These are phyloP conservation scores for Elymus sibiricus DNA, from an alignment of 176 grass and related monocot species.

Conservation along the genomic window DNA sequence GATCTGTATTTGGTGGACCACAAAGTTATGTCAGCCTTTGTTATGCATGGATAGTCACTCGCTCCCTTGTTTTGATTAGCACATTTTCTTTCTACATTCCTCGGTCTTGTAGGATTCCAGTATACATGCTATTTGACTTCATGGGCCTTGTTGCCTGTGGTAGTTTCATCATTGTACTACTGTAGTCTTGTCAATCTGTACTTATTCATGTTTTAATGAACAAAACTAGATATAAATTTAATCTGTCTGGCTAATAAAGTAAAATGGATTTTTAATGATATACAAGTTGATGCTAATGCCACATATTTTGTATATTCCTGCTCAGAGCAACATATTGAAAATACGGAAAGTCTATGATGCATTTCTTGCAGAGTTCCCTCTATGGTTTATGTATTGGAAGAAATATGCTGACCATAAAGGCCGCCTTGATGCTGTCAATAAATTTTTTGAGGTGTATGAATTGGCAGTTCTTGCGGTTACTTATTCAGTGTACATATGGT, in stretches of 20 bases:
- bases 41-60: background rate
- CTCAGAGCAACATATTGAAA: constrained; percentile 76
- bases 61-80: background rate
- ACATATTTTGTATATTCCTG: background rate
- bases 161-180: background rate
- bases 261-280: background rate
- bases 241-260: background rate
- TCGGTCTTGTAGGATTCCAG: background rate
- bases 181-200: background rate
- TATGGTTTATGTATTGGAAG: constrained; percentile 98
- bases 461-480: constrained; percentile 90
- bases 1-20: no score
- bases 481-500: constrained; percentile 98
- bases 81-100: background rate
- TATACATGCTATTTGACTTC: background rate
- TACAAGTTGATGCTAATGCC: no score
- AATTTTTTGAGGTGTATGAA: constrained; percentile 95
- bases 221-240: background rate
- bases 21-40: background rate
- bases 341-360: constrained; percentile 89
- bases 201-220: background rate
- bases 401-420: constrained; percentile 97
- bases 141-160: background rate
- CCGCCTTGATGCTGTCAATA: constrained; percentile 51
- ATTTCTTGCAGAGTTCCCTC: constrained; percentile 83